Evolutionary conservation across 176 grass and related monocot genomes (phyloP).

Genomic region (Rhynchospora breviuscula): DNA sequence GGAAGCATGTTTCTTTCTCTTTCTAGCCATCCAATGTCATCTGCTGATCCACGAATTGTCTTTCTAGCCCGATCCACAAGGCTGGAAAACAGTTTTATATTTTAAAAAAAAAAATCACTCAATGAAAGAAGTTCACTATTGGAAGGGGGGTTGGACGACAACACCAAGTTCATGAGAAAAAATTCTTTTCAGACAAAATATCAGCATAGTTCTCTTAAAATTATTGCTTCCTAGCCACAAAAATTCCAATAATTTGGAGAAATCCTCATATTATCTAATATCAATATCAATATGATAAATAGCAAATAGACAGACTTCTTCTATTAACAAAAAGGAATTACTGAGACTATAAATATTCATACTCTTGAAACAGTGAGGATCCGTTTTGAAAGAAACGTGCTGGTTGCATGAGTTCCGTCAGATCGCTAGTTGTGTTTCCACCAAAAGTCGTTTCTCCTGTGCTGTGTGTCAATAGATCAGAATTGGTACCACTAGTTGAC

Average conservation of each 20-base stretch:
- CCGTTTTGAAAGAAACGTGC: slow-evolving; percentile 57
- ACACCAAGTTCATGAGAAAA: background rate
- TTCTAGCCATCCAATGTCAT: slow-evolving; percentile 93
- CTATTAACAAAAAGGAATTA: slow-evolving; percentile 4
- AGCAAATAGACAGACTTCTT: background rate
- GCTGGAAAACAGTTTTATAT: slow-evolving; percentile 24
- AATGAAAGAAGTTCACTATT: background rate
- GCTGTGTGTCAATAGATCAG: slow-evolving; percentile 4
- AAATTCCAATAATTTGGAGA: background rate
- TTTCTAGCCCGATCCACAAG: slow-evolving; percentile 73
- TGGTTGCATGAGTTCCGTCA: slow-evolving; percentile 42
- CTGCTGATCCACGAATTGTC: slow-evolving; percentile 76
- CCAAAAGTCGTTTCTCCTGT: slow-evolving; percentile 25
- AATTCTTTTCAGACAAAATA: background rate
- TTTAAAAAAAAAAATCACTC: background rate
- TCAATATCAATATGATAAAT: slow-evolving; percentile 7
- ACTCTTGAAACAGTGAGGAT: slow-evolving; percentile 81
- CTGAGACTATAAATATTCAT: slow-evolving; percentile 10
- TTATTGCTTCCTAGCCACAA: background rate
- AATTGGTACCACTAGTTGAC: slow-evolving; percentile 17
- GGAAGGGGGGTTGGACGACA: background rate
- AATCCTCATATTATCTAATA: background rate
- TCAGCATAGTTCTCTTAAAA: background rate
- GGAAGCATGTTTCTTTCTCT: slow-evolving; percentile 43
- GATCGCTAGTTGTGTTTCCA: slow-evolving; percentile 32